Conservation (phyloP, 2,329 filamentous ascomycete genomes). For the Aspergillus sojae region DNA sequence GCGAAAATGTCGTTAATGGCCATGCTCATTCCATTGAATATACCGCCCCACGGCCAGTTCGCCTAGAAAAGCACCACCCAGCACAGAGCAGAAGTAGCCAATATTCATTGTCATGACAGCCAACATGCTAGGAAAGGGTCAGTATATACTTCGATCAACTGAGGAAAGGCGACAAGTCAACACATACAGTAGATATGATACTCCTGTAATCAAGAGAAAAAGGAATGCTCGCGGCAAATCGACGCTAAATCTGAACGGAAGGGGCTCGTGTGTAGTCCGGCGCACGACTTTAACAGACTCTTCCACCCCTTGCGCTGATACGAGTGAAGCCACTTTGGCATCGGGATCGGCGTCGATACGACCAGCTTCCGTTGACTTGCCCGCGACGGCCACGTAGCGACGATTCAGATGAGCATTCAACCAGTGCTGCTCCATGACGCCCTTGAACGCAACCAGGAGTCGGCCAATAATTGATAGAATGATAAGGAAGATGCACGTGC, state of each 20-base stretch:
- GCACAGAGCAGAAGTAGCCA: constrained; percentile 80
- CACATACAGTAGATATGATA: constrained; percentile 84
- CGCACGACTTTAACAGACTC: constrained; percentile 77
- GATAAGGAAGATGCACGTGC: constrained; percentile 89
- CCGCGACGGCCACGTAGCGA: constrained; percentile 74
- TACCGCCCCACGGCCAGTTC: constrained; percentile 79
- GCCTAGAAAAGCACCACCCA: constrained; percentile 80
- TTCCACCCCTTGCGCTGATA: constrained; percentile 76
- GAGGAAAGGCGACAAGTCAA: background rate
- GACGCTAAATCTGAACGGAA: constrained; percentile 80
- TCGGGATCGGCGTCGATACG: constrained; percentile 62
- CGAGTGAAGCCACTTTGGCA: constrained; percentile 65
- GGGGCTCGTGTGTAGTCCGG: constrained; percentile 52
- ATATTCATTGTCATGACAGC: constrained; percentile 89
- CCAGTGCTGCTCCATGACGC: constrained; percentile 64
- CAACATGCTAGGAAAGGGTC: constrained; percentile 68
- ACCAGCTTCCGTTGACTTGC: constrained; percentile 62
- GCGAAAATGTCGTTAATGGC: constrained; percentile 21
- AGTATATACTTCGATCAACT: background rate
- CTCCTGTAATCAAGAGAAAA: constrained; percentile 71
- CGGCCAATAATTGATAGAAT: constrained; percentile 72
- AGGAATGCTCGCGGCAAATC: constrained; percentile 74
- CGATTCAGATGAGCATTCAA: constrained; percentile 71
- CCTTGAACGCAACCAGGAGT: constrained; percentile 70
- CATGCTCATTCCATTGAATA: constrained; percentile 42